Base-by-base conservation (phyloP, 2,329 filamentous ascomycete species). In the Ustulina deusta region DNA sequence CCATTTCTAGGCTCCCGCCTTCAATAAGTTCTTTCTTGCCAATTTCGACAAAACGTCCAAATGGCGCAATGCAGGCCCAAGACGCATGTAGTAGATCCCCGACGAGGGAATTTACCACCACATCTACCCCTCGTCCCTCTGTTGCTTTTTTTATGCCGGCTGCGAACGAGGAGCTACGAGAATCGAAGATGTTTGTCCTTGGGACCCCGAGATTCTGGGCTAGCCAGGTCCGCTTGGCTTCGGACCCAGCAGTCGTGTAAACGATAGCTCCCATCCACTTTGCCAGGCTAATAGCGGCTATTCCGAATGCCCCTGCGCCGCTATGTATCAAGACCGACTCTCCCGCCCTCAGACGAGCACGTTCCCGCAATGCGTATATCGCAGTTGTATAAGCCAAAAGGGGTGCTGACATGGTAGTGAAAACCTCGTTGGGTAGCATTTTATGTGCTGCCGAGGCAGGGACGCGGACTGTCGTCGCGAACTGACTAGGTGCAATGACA, bases 41-140 rank as follows among this genome's bases (percentile, higher is more conserved):
- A 22, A 83, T 74, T 67, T 84, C 81, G 1, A 84, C 69, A 49
- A 84, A 82, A 0, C 79, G 72, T 5, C 82, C 82, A 59, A 80
- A 81, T 0, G 74, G 71, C 1, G 81, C 78, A 11, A 83, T 51
- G 61, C 78, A 80, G 5, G 75, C 57, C 79, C 78, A 82, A 0
- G 78, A 69, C 0, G 59, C 69, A 20, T 75, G 72, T 66, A 75
- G 61, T 5, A 58, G 1, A 69, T 84, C 82, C 0, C 83, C 83
- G 1, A 79, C 72, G 0, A 85, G 75, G 0, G 81, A 83, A 72
- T 84, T 82, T 17, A 83, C 62, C 0, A 82, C 70, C 1, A 83
- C 74, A 52, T 83, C 79, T 0, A 69, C 66, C 4, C 66, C 66
- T 2, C 34, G 44, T 4, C 63, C 63, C 0, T 20, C 6, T 1